Evolutionary conservation across 179 eudicot species (phyloP), one percentile per base, ranked within the genome.

Genomic region (Silene coronaria): DNA sequence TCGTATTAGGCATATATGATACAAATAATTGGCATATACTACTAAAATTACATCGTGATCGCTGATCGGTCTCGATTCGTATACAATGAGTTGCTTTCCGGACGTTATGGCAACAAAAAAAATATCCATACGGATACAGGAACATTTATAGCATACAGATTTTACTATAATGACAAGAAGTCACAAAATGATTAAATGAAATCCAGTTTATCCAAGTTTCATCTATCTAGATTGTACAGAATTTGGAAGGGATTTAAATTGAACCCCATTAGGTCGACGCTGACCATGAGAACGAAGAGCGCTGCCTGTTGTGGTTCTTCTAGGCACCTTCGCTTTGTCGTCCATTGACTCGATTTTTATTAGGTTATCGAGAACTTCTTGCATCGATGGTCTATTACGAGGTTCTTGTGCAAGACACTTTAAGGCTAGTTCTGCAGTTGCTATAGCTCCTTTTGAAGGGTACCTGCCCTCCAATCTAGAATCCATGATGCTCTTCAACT

Each of bases 331-430:
- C 3, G 84, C 80, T 71, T 70, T 89, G 21, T 88, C 96, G 24
- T 82, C 78, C 58, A 82, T 67, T 14, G 81, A 79, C 60, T 84
- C 89, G 14, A 89, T 78, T 5, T 59, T 81, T 73, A 85, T 87
- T 2, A 92, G 78, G n/a, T 82, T 73, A 70, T 86, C 86, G 23
- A 92, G 83, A 10, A 92, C 90, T 78, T 89, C 90, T 77, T 92
- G 82, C 97, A 91, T 91, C 0, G 96, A 79, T 27, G 97, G 97
- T 70, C 97, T 82, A 38, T 66, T 78, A 79, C 80, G 85, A 0
- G 85, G 97, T 58, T 91, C 95, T 19, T 85, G 81, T 16, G 76
- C 91, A 26, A 91, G 85, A 71, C 97, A 91, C 62, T 83, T 81
- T 3, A 92, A 71, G 53, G 94, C 88, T 32, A 92, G 87, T 59